Base-by-base conservation (phyloP, 495 filamentous ascomycete genomes). In the Xylaria intraflava region DNA sequence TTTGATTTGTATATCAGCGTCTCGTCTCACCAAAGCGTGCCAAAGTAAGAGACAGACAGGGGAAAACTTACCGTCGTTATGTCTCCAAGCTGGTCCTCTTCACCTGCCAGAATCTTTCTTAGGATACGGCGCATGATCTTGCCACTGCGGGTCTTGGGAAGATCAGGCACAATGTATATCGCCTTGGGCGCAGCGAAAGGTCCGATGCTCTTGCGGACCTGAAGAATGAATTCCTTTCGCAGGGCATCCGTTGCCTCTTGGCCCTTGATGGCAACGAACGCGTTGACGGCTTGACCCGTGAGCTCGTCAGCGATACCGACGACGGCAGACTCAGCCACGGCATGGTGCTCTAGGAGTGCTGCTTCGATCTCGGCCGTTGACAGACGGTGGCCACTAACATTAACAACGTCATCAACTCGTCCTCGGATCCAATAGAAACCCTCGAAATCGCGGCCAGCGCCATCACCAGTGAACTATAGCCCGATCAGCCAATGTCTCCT, bases 341-440 rank as follows among this genome's bases (percentile, higher is more conserved):
- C 75, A 57, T 80, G 79, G 67, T 96, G 89, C 77, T 97, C 93
- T 56, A 98, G 83, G 35, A 98, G 80, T 17, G 93, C 93, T 27
- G 93, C 93, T 72, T 98, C 93, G 56, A 98, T 97, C 71, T 98
- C 93, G 41, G 93, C 93, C 16, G 94, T 99, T 11, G 92, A 96
- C 40, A 99, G 78, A 68, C 93, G 84, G 67, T 99, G 94, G 27
- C 93, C 93, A 55, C 85, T 90, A 46, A 99, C 93, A 68, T 97
- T 99, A 65, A 99, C 92, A 51, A 97, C 93, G 62, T 99, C 93
- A 65, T 99, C 93, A 26, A 97, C 93, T 74, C 93, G 89, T 44
- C 93, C 94, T 52, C 94, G 90, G 71, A 99, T 97, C 94, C 94
- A 97, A 81, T 97, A 97, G 77, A 97, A 97, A 46, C 93, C 93